Evolutionary conservation across 305 asterid species (phyloP).

Genomic region (Fraxinus ornus): DNA sequence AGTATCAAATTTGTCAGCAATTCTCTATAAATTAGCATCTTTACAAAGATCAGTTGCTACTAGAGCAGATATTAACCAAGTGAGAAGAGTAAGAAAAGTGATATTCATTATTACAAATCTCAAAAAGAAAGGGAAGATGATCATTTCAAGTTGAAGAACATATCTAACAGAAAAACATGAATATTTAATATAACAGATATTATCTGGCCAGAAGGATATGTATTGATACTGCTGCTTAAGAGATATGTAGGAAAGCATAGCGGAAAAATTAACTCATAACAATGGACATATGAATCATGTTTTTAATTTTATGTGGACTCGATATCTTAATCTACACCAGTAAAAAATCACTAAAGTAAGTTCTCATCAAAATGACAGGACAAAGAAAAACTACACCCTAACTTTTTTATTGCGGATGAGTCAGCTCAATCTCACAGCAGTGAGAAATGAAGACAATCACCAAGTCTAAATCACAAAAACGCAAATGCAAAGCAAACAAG

Average conservation of each 20-base stretch:
- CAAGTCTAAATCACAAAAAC: neutral
- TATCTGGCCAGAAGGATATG: neutral
- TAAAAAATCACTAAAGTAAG: neutral
- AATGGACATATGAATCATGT: neutral
- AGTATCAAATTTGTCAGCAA: neutral
- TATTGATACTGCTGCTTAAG: too few species aligned
- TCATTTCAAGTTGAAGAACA: neutral
- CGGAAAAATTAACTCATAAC: neutral
- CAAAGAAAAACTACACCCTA: neutral
- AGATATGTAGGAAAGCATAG: too few species aligned
- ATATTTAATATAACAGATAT: neutral
- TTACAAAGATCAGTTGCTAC: neutral
- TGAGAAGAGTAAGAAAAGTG: neutral
- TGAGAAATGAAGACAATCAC: neutral
- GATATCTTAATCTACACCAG: neutral
- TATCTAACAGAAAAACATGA: neutral
- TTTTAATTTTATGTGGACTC: neutral
- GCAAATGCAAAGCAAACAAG: neutral
- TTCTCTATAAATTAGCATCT: too few species aligned
- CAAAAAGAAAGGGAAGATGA: neutral
- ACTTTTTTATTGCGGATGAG: neutral
- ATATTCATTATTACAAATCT: neutral
- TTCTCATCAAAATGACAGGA: neutral
- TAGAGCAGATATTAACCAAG: neutral
- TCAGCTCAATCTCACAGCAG: neutral